These are phyloP conservation scores for Fusarium musae DNA, from an alignment of 2,329 filamentous ascomycete genomes.

Conservation along the genomic window DNA sequence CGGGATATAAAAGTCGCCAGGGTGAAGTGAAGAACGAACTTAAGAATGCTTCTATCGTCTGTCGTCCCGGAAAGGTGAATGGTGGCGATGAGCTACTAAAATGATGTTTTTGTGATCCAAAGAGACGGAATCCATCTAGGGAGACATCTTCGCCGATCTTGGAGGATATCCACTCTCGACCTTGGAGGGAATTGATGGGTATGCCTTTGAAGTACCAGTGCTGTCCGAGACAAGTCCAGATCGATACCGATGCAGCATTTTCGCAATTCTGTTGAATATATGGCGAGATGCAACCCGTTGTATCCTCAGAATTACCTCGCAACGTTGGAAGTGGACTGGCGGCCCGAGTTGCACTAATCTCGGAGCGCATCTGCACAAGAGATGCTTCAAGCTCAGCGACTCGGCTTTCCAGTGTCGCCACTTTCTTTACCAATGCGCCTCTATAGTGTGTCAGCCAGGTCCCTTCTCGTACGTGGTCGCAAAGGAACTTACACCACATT, in stretches of 20 bases:
- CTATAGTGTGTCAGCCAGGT: accelerated
- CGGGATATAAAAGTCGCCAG: neutral
- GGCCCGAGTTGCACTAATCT: no score
- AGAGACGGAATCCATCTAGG: neutral
- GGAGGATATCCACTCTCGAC: neutral
- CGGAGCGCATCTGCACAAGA: neutral
- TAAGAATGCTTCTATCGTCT: accelerated
- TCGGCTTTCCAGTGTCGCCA: neutral
- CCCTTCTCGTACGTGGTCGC: accelerated
- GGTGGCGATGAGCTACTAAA: neutral
- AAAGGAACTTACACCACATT: accelerated
- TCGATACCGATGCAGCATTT: accelerated
- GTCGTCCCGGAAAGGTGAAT: neutral
- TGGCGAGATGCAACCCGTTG: neutral
- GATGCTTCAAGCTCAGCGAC: neutral
- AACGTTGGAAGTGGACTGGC: neutral
- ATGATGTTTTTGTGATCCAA: neutral
- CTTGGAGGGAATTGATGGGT: neutral
- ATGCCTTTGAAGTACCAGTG: conserved; percentile 14
- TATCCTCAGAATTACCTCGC: neutral
- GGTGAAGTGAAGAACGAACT: neutral
- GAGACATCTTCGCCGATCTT: neutral
- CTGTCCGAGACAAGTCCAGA: neutral
- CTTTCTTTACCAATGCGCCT: neutral
- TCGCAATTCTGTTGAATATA: accelerated